Conservation (phyloP, 1,284 basidiomycete species). For the Tylopilus sp. region DNA sequence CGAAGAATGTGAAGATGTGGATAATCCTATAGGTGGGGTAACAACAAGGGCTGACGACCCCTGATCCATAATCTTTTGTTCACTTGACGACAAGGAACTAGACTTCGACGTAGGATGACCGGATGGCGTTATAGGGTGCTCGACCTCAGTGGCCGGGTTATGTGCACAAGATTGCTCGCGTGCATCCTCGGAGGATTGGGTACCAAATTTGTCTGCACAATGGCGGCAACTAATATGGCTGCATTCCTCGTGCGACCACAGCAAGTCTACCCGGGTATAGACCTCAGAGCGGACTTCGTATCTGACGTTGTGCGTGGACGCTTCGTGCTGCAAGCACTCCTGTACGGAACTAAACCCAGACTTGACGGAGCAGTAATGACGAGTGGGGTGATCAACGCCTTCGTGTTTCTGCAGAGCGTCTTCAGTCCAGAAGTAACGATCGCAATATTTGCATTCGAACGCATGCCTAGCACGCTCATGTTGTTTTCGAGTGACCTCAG, state of each 20-base stretch:
- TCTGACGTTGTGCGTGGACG: slow-evolving; percentile 12
- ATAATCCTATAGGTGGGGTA: neutral
- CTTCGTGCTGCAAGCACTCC: slow-evolving; percentile 1
- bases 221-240: slow-evolving; percentile 22
- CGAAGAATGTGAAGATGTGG: neutral
- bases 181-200: neutral
- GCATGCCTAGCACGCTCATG: slow-evolving; percentile 20
- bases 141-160: slow-evolving; percentile 6
- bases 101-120: neutral
- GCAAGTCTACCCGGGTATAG: slow-evolving; percentile 9
- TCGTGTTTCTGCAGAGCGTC: slow-evolving; percentile 23
- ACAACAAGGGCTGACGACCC: neutral
- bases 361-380: slow-evolving; percentile 15
- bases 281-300: slow-evolving; percentile 17
- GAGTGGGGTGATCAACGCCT: slow-evolving; percentile 23
- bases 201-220: slow-evolving; percentile 18
- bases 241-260: slow-evolving; percentile 21
- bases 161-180: slow-evolving; percentile 23
- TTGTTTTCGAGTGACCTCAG: slow-evolving; percentile 1
- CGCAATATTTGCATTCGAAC: slow-evolving; percentile 28
- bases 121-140: too few relatives aligned
- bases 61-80: neutral
- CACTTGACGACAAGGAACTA: neutral
- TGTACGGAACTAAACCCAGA: slow-evolving; percentile 15
- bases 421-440: slow-evolving; percentile 20